Base-by-base conservation (phyloP, 75 land plant genomes). In the Pseudotsuga menziesii region DNA sequence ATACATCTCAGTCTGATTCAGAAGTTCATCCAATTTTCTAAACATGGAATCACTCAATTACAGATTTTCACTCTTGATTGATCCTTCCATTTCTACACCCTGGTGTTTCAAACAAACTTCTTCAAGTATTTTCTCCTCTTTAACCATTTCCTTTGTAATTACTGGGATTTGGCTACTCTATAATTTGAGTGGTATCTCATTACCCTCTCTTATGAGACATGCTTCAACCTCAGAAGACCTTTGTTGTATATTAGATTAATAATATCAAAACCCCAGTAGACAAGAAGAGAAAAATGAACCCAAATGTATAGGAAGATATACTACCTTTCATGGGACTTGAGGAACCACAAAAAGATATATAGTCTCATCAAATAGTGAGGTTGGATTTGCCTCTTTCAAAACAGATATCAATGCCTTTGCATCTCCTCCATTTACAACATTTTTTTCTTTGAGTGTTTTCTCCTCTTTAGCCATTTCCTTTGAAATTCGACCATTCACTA, bases 391-490 rank as follows among this genome's bases (percentile, higher is more conserved):
- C 5, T 92, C 92, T 57, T 74, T 81, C 16, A 89, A 82, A 3
- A 89, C 94, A 7, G 94, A 92, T 57, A 78, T 85, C 4, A 88
- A 90, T 48, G 94, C 89, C 44, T 77, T 89, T 0, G 79, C 86
- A n/a, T 81, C n/a, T 15, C 17, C 79, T 29, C 55, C 77, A 54
- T 61, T 63, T 55, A 52, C 78, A 29, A 1, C 1, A 0, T 29
- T 29, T 29, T 29, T n/a, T 1, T 29, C 1, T 29, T 29, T 1
- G 1, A 29, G 32, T 29, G 32, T 29, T 29, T 29, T 78, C 80
- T 95, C 98, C 73, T 87, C 98, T 70, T 90, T 80, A 8, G 71
- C 78, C 93, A 89, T 95, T 35, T 32, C 73, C 32, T 76, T 77
- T 44, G 95, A 70, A 7, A 78, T 58, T 76, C 80, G 89, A n/a